Evolutionary conservation across 1,284 basidiomycete species (phyloP).

Genomic region (Amylostereum areolatum): DNA sequence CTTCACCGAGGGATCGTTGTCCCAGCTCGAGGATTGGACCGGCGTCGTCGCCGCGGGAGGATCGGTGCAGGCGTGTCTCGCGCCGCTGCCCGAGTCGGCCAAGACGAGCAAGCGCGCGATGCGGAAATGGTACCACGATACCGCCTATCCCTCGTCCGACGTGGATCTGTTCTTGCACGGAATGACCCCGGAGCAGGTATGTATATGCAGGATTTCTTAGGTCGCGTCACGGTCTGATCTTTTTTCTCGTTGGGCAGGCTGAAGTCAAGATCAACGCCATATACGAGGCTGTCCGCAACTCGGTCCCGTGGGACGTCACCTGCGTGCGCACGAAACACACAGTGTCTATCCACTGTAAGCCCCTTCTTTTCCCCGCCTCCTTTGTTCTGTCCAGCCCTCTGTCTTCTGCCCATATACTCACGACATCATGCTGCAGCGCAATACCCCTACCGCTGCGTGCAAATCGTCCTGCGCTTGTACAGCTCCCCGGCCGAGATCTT

Average conservation of each 20-base stretch:
- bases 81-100: slow-evolving; percentile 38
- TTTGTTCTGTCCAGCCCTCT: too few relatives aligned
- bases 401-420: too few relatives aligned
- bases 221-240: background rate
- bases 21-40: slow-evolving; percentile 40
- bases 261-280: slow-evolving; percentile 51
- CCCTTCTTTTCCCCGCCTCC: too few relatives aligned
- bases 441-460: slow-evolving; percentile 37
- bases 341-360: slow-evolving; percentile 52
- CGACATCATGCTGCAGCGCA: background rate
- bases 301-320: slow-evolving; percentile 59
- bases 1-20: slow-evolving; percentile 43
- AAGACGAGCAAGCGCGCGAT: slow-evolving; percentile 46
- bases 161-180: slow-evolving; percentile 61
- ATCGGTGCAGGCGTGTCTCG: slow-evolving; percentile 48
- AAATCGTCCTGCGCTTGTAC: slow-evolving; percentile 53
- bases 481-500: slow-evolving; percentile 54
- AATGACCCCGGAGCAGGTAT: slow-evolving; percentile 38
- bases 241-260: slow-evolving; percentile 33
- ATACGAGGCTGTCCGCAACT: slow-evolving; percentile 57
- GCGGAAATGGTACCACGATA: slow-evolving; percentile 48
- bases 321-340: slow-evolving; percentile 59
- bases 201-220: background rate
- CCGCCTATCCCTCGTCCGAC: slow-evolving; percentile 51
- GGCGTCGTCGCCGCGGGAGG: slow-evolving; percentile 57